phyloP scores from a whole-genome alignment of 148 eudicot species.

The Nyssa sinensis region DNA sequence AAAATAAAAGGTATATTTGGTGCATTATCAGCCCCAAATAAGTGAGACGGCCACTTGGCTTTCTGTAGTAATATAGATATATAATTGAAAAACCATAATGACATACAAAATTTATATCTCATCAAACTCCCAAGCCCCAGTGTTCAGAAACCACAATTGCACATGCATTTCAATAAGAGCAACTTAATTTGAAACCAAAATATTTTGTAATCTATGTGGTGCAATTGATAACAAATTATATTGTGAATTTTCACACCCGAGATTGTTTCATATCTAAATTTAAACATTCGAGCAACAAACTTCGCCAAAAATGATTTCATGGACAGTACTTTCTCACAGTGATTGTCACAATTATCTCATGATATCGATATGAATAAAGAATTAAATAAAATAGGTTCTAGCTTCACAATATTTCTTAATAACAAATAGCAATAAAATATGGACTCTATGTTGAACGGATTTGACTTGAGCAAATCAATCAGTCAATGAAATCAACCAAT shows the following conservation, averaged over 20 bases:
- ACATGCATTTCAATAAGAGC: not conserved
- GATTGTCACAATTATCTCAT: not conserved
- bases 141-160: not conserved
- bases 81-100: not conserved
- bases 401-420: not conserved
- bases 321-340: not conserved
- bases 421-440: not conserved
- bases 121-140: not conserved
- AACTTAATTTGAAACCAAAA: not conserved
- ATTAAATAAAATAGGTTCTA: not conserved
- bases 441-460: constrained; percentile 17
- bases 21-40: no score
- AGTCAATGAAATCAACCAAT: constrained; percentile 18
- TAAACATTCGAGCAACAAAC: not conserved
- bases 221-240: not conserved
- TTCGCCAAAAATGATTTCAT: constrained; percentile 1
- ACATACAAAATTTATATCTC: not conserved
- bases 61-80: no score
- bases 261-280: not conserved
- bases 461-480: constrained; percentile 3
- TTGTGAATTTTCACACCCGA: constrained; percentile 1
- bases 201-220: no score
- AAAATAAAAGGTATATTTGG: not conserved
- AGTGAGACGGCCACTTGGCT: no score
- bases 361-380: not conserved